These are phyloP conservation scores for Morella rubra DNA, from an alignment of 306 rosid species.

Conservation along the genomic window DNA sequence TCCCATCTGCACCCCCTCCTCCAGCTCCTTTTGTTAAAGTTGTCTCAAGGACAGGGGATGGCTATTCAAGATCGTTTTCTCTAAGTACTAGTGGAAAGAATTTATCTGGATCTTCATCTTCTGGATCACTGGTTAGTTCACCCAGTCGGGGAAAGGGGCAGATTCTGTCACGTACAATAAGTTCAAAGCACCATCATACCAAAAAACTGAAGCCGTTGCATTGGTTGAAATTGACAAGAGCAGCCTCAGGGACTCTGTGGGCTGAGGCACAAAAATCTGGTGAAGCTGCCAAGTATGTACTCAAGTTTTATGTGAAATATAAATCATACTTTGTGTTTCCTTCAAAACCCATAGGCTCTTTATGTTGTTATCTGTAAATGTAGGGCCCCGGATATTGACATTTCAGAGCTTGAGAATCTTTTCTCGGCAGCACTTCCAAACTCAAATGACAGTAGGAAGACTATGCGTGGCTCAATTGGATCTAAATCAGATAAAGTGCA, in stretches of 20 bases:
- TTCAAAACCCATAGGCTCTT: slow-evolving; percentile 15
- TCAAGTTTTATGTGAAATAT: slow-evolving; percentile 24
- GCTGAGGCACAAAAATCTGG: slow-evolving; percentile 82
- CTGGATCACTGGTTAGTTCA: slow-evolving; percentile 39
- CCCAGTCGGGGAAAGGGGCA: slow-evolving; percentile 50
- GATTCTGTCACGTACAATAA: slow-evolving; percentile 43
- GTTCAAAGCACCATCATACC: slow-evolving; percentile 43
- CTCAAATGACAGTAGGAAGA: slow-evolving; percentile 46
- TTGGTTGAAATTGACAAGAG: slow-evolving; percentile 86
- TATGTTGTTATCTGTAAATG: slow-evolving; percentile 31
- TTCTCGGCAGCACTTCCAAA: slow-evolving; percentile 71
- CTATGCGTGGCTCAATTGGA: slow-evolving; percentile 45
- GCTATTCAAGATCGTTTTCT: slow-evolving; percentile 21
- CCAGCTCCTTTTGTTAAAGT: slow-evolving; percentile 51
- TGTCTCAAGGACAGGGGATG: slow-evolving; percentile 36
- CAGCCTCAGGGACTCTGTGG: slow-evolving; percentile 93
- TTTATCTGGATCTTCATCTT: slow-evolving; percentile 21
- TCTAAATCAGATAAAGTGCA: slow-evolving; percentile 85
- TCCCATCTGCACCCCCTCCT: slow-evolving; percentile 65
- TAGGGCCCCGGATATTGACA: slow-evolving; percentile 94
- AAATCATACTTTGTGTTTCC: slow-evolving; percentile 23
- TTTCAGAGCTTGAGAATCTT: slow-evolving; percentile 91
- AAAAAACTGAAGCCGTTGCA: slow-evolving; percentile 91
- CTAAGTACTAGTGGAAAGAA: slow-evolving; percentile 35
- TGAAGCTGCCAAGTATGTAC: slow-evolving; percentile 71